Base-by-base conservation (phyloP, 306 rosid genomes). In the Medicago ruthenica region DNA sequence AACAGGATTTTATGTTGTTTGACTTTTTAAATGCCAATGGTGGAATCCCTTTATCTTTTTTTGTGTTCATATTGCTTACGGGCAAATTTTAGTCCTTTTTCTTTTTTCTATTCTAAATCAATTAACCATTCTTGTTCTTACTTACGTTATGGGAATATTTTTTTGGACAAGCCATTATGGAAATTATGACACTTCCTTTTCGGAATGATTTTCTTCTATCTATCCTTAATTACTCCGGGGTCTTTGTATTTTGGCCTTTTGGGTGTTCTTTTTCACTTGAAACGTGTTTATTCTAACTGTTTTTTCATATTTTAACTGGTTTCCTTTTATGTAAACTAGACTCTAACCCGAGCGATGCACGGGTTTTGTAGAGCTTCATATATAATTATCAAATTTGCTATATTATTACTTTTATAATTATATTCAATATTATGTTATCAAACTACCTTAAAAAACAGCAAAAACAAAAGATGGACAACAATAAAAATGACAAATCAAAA, bases 1-100 rank as follows among this genome's bases (percentile, higher is more conserved):
- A 64, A 37, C 8, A 9, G 15, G 27, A 16, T 64, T 17, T 39
- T 37, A 12, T 60, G 41, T 27, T 60, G 67, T 60, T 60, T 60
- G 67, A 60, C 67, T 27, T 27, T 60, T n/a, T 63, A 14, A 24
- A 20, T 47, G 73, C 60, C 76, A 66, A 41, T 67, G 71, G 44
- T 21, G 66, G 81, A 76, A 76, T 76, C 79, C 4, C 31, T 27
- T 27, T 27, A 27, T 27, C 31, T 27, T 27, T 3, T 27, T 3
- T 27, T 27, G 31, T 15, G 31, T 15, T 9, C 80, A 67, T 4
- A 4, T 62, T 42, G 42, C 39, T 40, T 37, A 39, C 80, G 67
- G 66, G 68, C 57, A 9, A 10, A 14, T 44, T 44, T 16, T 31
- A 31, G 8, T 57, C 15, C 11, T 44, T 13, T 4, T 50, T 27